A percentile compares a stretch with the other conserved stretches of the same genome.
phyloP scores from a whole-genome alignment of 306 rosid species.

The Quercus aquifolioides region DNA sequence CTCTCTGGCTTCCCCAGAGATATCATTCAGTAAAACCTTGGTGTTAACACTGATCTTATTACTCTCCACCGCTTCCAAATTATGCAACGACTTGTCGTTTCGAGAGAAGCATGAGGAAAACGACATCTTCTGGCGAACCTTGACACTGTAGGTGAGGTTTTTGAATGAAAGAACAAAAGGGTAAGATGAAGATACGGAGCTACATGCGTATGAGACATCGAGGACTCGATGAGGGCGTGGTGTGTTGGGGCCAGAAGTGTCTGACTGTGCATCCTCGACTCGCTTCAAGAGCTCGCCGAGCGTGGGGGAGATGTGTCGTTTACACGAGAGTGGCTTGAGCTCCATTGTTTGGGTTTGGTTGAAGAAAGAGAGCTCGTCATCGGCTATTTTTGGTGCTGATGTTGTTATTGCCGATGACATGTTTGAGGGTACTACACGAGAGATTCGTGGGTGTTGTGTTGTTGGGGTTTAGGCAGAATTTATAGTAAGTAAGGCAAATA shows the following conservation, averaged over 20 bases:
- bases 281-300: constrained; percentile 71
- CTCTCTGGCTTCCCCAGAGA: constrained; percentile 88
- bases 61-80: background rate
- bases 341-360: constrained; percentile 43
- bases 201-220: constrained; percentile 13
- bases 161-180: constrained; percentile 71
- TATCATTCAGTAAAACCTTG: constrained; percentile 55
- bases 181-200: constrained; percentile 25
- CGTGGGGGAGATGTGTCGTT: constrained; percentile 31
- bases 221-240: constrained; percentile 19
- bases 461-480: background rate
- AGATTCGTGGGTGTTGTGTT: constrained; percentile 9
- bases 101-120: constrained; percentile 21
- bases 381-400: background rate
- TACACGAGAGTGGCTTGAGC: constrained; percentile 30
- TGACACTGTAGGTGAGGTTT: constrained; percentile 68
- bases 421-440: constrained; percentile 14
- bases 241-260: background rate
- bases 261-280: constrained; percentile 61
- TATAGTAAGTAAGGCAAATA: constrained; percentile 14
- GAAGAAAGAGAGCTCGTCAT: constrained; percentile 30
- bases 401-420: constrained; percentile 18
- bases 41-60: background rate
- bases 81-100: background rate
- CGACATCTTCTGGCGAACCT: constrained; percentile 34